Evolutionary conservation across 208 protist genomes (phyloP).

Genomic region (Spironucleus salmonicida): DNA sequence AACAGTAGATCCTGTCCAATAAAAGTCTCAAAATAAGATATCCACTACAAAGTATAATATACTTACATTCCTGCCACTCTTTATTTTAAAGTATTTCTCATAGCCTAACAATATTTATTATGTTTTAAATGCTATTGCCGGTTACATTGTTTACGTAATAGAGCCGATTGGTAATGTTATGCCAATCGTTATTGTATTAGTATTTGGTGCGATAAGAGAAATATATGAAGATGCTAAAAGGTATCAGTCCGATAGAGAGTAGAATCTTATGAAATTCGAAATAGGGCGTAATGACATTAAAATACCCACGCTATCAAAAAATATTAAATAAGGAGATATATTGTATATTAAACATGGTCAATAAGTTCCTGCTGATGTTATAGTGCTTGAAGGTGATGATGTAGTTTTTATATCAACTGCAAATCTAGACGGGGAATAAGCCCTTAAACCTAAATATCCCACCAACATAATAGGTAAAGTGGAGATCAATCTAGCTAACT

Average conservation of each 20-base stretch:
- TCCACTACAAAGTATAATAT: too few relatives aligned
- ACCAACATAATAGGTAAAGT: too few relatives aligned
- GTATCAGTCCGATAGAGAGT: not conserved
- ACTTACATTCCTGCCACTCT: too few relatives aligned
- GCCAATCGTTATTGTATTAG: conserved; percentile 10
- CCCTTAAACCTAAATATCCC: conserved; percentile 75
- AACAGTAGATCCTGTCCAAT: too few relatives aligned
- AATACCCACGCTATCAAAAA: conserved; percentile 36
- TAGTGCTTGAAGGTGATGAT: not conserved
- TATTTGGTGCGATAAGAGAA: not conserved
- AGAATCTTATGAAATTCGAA: not conserved
- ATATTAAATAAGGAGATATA: conserved; percentile 77
- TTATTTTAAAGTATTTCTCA: too few relatives aligned
- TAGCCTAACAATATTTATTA: too few relatives aligned
- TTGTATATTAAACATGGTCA: conserved; percentile 68
- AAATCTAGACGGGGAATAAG: conserved; percentile 95
- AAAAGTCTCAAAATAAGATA: too few relatives aligned
- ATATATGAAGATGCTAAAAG: conserved; percentile 4
- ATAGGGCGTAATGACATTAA: not conserved
- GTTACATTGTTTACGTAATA: too few relatives aligned
- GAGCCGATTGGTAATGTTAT: too few relatives aligned
- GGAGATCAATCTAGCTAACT: too few relatives aligned
- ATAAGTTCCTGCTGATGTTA: conserved; percentile 49
- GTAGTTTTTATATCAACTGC: conserved; percentile 61
- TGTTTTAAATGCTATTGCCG: too few relatives aligned